Evolutionary conservation across 2,329 filamentous ascomycete species (phyloP).

Genomic region (Fusarium sterilihyphosum): DNA sequence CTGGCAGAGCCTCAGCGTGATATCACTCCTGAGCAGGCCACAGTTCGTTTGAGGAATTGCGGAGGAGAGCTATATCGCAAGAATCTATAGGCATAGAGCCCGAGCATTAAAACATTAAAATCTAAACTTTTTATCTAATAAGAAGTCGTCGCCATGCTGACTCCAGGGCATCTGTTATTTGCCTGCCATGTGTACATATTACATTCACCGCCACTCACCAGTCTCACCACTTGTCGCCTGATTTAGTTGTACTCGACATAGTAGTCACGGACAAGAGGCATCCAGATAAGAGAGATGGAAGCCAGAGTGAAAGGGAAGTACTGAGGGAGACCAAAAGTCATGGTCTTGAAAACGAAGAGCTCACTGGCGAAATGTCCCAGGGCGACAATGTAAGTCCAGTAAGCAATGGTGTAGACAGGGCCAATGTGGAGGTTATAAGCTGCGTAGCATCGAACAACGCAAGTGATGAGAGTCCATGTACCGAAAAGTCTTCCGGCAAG

Average conservation of each 20-base stretch:
- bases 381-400: constrained; percentile 85
- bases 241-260: constrained; percentile 65
- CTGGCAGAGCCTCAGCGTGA: constrained; percentile 98
- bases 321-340: constrained; percentile 69
- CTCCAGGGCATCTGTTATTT: background rate
- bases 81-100: constrained; percentile 40
- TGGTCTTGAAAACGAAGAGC: constrained; percentile 81
- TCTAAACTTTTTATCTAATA: constrained; percentile 22
- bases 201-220: background rate
- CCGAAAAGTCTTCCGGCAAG: constrained; percentile 84
- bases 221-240: background rate
- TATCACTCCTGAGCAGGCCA: constrained; percentile 96
- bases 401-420: constrained; percentile 79
- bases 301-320: constrained; percentile 65
- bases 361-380: constrained; percentile 82
- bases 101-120: background rate
- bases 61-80: constrained; percentile 87
- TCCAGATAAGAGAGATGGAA: constrained; percentile 65
- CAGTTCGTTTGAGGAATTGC: constrained; percentile 77
- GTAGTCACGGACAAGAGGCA: constrained; percentile 72
- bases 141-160: background rate
- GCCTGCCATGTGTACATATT: background rate
- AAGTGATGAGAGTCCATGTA: constrained; percentile 85
- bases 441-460: constrained; percentile 81
- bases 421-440: constrained; percentile 82